Percentiles rank a stretch among this genome's conserved stretches.
These are phyloP conservation scores for Penicillium longicatenatum DNA, from an alignment of 495 filamentous ascomycete genomes.

Conservation along the genomic window DNA sequence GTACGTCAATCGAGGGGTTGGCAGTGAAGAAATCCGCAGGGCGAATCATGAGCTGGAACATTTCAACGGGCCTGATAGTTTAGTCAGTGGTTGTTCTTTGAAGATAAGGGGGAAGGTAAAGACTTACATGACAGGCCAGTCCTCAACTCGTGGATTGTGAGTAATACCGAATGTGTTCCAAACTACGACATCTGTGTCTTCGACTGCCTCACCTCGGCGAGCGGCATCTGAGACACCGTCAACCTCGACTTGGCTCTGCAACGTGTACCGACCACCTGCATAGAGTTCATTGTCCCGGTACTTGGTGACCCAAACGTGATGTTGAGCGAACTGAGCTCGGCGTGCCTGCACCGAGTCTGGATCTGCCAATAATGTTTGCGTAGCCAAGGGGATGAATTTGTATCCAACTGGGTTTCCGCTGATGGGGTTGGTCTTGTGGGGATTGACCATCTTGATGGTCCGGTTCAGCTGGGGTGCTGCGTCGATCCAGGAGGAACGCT, in stretches of 20 bases:
- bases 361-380: conserved; percentile 81
- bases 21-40: conserved; percentile 75
- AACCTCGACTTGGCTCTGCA: conserved; percentile 65
- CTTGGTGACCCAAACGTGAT: conserved; percentile 81
- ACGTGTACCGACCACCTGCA: conserved; percentile 83
- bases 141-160: conserved; percentile 63
- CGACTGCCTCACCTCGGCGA: conserved; percentile 54
- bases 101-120: background rate
- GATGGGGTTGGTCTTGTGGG: conserved; percentile 64
- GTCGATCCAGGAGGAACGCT: conserved; percentile 67
- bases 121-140: conserved; percentile 68
- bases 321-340: conserved; percentile 85
- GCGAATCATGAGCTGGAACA: conserved; percentile 66
- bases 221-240: conserved; percentile 62
- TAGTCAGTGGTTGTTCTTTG: conserved; percentile 1
- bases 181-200: conserved; percentile 50
- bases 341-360: conserved; percentile 69
- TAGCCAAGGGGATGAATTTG: conserved; percentile 74
- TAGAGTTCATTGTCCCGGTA: conserved; percentile 81
- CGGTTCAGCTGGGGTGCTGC: conserved; percentile 67
- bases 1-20: conserved; percentile 76
- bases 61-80: conserved; percentile 52
- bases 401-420: conserved; percentile 79
- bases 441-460: conserved; percentile 81
- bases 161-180: conserved; percentile 64